phyloP scores from a whole-genome alignment of 1,284 basidiomycete species.

The Apiotrichum veenhuisii region DNA sequence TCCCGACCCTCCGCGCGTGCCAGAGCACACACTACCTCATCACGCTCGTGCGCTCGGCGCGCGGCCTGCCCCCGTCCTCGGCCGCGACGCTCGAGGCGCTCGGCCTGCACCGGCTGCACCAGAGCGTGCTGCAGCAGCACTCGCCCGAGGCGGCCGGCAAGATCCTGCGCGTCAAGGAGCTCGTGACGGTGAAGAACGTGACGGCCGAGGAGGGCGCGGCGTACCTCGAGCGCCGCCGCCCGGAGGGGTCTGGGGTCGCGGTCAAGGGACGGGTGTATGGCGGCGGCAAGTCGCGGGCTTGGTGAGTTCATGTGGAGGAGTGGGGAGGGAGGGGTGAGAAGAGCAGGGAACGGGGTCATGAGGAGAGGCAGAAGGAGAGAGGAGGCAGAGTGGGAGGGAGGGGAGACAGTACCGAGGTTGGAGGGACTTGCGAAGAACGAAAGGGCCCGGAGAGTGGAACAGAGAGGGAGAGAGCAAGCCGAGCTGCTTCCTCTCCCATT shows the following conservation, averaged over 20 bases:
- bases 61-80: slow-evolving; percentile 50
- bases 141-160: slow-evolving; percentile 48
- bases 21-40: slow-evolving; percentile 53
- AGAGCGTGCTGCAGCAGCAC: slow-evolving; percentile 51
- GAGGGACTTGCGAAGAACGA: no score
- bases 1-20: slow-evolving; percentile 11
- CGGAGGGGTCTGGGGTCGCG: slow-evolving; percentile 42
- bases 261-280: slow-evolving; percentile 30
- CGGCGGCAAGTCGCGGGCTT: slow-evolving; percentile 18
- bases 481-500: no score
- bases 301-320: background rate
- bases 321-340: background rate
- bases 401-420: no score
- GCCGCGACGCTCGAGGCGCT: slow-evolving; percentile 50
- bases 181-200: slow-evolving; percentile 54
- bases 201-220: slow-evolving; percentile 31
- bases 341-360: background rate
- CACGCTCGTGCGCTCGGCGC: slow-evolving; percentile 53
- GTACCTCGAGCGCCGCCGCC: slow-evolving; percentile 25
- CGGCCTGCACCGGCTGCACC: slow-evolving; percentile 51
- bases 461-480: no score
- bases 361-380: background rate
- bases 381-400: background rate
- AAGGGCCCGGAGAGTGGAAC: no score
- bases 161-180: slow-evolving; percentile 55